A percentile compares a stretch with the other conserved stretches of the same genome.
These are phyloP conservation scores for Phanerodontia chrysosporium DNA, from an alignment of 768 basidiomycete genomes.

Conservation along the genomic window DNA sequence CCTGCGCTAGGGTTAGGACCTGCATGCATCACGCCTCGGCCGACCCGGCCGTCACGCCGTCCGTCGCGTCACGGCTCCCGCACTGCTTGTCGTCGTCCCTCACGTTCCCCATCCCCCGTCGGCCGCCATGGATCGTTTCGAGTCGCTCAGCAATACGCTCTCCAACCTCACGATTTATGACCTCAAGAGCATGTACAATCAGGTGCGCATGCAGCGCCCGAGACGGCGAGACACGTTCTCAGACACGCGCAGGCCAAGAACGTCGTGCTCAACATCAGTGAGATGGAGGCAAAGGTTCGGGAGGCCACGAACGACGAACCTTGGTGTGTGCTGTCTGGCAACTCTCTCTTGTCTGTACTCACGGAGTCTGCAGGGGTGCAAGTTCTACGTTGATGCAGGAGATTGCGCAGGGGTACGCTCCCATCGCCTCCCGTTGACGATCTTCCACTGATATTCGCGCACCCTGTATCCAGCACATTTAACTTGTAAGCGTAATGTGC, in stretches of 20 bases:
- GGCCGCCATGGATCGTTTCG: constrained; percentile 71
- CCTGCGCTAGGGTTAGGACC: background rate
- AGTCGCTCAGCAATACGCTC: constrained; percentile 67
- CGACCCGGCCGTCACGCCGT: constrained; percentile 3
- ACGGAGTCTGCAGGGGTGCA: constrained; percentile 68
- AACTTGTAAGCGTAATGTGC: constrained; percentile 68
- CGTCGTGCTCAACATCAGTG: constrained; percentile 91
- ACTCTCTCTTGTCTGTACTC: background rate
- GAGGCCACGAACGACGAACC: constrained; percentile 98
- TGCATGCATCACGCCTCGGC: background rate
- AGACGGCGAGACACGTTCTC: background rate
- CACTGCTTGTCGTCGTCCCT: constrained; percentile 10
- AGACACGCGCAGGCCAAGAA: constrained; percentile 72
- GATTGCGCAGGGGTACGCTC: constrained; percentile 88
- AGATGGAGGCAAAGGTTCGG: constrained; percentile 94
- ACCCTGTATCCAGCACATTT: constrained; percentile 69
- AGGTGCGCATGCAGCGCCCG: constrained; percentile 40
- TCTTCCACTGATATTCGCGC: constrained; percentile 9
- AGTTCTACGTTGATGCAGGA: constrained; percentile 98
- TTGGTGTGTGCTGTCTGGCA: constrained; percentile 65
- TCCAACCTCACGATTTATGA: constrained; percentile 90
- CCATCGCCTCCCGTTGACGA: background rate
- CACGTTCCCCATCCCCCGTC: constrained; percentile 13
- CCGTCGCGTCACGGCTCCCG: constrained; percentile 1
- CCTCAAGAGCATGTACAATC: constrained; percentile 91